Conservation (phyloP, 148 eudicot genomes). For the Nyssa sinensis region DNA sequence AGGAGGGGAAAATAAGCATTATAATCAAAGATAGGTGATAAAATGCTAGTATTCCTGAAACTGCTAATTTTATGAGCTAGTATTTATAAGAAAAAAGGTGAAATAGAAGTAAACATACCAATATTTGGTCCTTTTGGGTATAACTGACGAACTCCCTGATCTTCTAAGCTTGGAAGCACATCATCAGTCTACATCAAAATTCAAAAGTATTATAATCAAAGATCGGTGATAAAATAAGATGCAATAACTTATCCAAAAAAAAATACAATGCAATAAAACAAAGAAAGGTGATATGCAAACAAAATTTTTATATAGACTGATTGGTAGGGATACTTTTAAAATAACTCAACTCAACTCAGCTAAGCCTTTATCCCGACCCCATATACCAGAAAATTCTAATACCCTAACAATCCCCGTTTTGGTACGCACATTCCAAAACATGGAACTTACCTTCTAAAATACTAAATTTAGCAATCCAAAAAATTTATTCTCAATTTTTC, state of each 20-base stretch:
- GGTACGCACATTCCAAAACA: too few species aligned
- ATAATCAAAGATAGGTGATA: not conserved
- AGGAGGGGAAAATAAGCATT: not conserved
- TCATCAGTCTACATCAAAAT: constrained; percentile 68
- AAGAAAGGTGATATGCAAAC: not conserved
- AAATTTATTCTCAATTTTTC: too few species aligned
- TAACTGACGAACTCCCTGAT: constrained; percentile 86
- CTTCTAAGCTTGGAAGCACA: constrained; percentile 82
- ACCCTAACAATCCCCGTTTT: too few species aligned
- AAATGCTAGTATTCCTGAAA: not conserved
- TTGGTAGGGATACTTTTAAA: too few species aligned
- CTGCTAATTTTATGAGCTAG: not conserved
- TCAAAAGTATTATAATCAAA: not conserved
- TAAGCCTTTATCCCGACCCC: too few species aligned
- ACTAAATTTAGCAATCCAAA: too few species aligned
- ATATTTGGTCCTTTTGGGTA: constrained; percentile 80
- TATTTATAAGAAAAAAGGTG: not conserved
- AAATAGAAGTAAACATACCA: constrained; percentile 39
- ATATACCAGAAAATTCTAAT: too few species aligned
- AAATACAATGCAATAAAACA: not conserved
- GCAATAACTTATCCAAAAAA: not conserved
- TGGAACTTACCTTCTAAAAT: too few species aligned
- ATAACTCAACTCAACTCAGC: too few species aligned
- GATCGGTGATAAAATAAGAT: not conserved
- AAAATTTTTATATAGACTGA: not conserved